Evolutionary conservation across 495 filamentous ascomycete species (phyloP), one percentile per base, ranked within the genome.

Genomic region (Neurospora africana): DNA sequence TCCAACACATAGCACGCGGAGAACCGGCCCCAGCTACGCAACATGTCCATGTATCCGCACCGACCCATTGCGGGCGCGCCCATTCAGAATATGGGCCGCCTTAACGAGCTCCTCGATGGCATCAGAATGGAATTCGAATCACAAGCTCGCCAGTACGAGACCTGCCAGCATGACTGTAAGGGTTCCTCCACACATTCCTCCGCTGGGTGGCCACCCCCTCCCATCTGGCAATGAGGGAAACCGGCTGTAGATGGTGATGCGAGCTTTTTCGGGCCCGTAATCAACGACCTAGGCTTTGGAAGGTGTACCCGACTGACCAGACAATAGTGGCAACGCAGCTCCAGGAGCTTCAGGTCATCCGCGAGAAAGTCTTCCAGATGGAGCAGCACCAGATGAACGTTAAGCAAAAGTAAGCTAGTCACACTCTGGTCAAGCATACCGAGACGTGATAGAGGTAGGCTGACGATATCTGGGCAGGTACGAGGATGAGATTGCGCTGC

Each of bases 151-250:
- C 86, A 91, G 76, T 90, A 86, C 76, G 90, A 90, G 77, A 91
- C 93, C 71, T 95, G 91, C 81, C 95, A 99, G 74, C 91, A 93
- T 77, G 91, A 94, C 79, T 89, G 95, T 98, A 88, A 84, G 95
- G 89, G 69, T 37, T n/a, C 37, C 68, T 35, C 21, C 30, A 17
- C 27, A 65, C 53, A 65, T 33, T 15, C 27, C 53, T 61, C 27
- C 53, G 27, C 53, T 65, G 27, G 53, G 15, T 30, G 53, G 27
- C 27, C 27, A 19, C 13, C 13, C 13, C 13, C 5, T 61, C 53
- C 53, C 53, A 19, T 61, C 27, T 61, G 53, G 23, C 53, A 3
- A 61, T 8, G 53, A 33, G 15, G 44, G 44, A 61, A 33, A 9
- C 11, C 53, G 23, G 27, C 53, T 19, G 53, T 65, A 4, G 15